Evolutionary conservation across 2,329 filamentous ascomycete genomes (phyloP).

Genomic region (Hypoxylon sp.): DNA sequence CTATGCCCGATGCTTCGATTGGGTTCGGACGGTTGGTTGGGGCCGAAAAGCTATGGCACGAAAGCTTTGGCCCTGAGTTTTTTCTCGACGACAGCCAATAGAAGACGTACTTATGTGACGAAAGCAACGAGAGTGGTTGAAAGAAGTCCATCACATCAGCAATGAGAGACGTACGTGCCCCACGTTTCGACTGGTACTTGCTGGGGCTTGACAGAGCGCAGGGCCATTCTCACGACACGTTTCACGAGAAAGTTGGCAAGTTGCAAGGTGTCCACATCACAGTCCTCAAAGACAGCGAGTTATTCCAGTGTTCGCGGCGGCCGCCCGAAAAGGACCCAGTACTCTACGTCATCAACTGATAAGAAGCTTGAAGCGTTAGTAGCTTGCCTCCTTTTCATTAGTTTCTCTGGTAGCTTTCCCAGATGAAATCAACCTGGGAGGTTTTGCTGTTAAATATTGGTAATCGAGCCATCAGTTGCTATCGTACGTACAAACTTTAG

Average conservation of each 20-base stretch:
- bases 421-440: not conserved
- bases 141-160: slow-evolving; percentile 19
- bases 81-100: not conserved
- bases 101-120: not conserved
- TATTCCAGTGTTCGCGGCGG: slow-evolving; percentile 4
- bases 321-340: not conserved
- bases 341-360: not conserved
- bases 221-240: not conserved
- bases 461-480: no score
- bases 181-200: slow-evolving; percentile 1
- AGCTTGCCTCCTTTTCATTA: not conserved
- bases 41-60: slow-evolving; percentile 8
- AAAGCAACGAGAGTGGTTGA: not conserved
- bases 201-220: not conserved
- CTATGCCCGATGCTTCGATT: slow-evolving; percentile 1
- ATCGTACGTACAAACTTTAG: not conserved
- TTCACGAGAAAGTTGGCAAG: not conserved
- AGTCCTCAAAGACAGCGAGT: slow-evolving; percentile 12
- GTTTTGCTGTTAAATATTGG: not conserved
- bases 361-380: not conserved
- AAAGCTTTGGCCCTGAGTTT: slow-evolving; percentile 7
- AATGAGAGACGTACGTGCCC: slow-evolving; percentile 9
- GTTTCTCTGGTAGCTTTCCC: not conserved
- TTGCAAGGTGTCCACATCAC: not conserved
- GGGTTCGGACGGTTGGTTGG: not conserved